A percentile compares a stretch with the other conserved stretches of the same genome.
Conservation (phyloP, 805 yeast species). For the Ogataea nonfermentans region DNA sequence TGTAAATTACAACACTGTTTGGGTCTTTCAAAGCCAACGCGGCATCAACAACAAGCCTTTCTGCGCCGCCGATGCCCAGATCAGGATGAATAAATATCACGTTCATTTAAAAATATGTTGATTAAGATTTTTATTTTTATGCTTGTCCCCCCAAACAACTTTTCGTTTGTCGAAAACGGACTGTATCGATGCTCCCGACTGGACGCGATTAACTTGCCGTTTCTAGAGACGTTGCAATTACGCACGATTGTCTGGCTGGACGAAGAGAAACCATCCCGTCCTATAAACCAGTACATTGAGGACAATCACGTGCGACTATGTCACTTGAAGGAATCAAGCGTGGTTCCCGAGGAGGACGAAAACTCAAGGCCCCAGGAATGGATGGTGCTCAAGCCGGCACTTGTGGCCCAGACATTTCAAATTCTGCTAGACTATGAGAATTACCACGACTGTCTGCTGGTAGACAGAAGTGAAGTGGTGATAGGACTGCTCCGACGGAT, state of each 20-base stretch:
- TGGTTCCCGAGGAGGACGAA: constrained; percentile 27
- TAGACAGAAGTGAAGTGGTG: constrained; percentile 78
- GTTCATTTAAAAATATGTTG: constrained; percentile 34
- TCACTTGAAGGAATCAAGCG: constrained; percentile 36
- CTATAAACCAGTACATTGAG: constrained; percentile 63
- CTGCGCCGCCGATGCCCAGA: constrained; percentile 97
- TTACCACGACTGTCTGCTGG: constrained; percentile 66
- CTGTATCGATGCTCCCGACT: constrained; percentile 78
- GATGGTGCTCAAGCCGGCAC: constrained; percentile 70
- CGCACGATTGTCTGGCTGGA: constrained; percentile 72
- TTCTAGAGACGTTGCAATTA: constrained; percentile 68
- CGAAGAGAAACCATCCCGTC: constrained; percentile 80
- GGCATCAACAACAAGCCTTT: constrained; percentile 92
- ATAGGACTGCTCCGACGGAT: constrained; percentile 79
- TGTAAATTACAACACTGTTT: constrained; percentile 58
- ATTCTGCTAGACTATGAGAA: constrained; percentile 55
- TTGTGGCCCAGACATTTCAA: constrained; percentile 65
- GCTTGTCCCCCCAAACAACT: constrained; percentile 92
- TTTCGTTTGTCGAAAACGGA: constrained; percentile 87
- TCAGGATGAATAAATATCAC: constrained; percentile 95
- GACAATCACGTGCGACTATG: constrained; percentile 52
- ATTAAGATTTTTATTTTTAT: constrained; percentile 34
- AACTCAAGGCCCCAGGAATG: constrained; percentile 44
- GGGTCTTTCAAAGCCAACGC: constrained; percentile 64
- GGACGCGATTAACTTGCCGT: constrained; percentile 74